Evolutionary conservation across 495 filamentous ascomycete species (phyloP).

Genomic region (Penicillium waksmanii): DNA sequence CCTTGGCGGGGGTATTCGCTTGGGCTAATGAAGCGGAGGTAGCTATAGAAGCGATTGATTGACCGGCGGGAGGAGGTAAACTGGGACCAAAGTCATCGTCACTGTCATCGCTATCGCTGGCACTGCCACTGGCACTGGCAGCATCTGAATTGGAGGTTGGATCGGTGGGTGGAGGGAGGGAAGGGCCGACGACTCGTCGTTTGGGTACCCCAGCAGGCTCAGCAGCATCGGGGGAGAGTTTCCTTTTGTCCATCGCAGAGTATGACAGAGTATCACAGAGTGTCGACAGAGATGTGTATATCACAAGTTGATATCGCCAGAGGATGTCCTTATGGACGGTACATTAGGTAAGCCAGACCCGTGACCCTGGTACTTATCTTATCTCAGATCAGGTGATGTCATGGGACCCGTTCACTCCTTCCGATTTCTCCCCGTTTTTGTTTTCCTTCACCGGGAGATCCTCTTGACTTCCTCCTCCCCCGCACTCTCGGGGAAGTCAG

Average conservation of each 20-base stretch:
- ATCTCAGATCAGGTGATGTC: slow-evolving; percentile 5
- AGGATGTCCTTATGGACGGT: too few species aligned
- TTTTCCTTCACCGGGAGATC: neutral
- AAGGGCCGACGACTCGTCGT: slow-evolving; percentile 40
- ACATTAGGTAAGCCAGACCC: too few species aligned
- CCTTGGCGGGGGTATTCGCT: slow-evolving; percentile 10
- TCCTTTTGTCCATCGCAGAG: slow-evolving; percentile 24
- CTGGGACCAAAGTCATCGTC: slow-evolving; percentile 82
- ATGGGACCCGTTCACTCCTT: too few species aligned
- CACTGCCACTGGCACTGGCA: slow-evolving; percentile 17
- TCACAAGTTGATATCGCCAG: too few species aligned
- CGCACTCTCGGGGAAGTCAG: slow-evolving; percentile 1
- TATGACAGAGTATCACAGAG: too few species aligned
- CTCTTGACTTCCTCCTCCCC: neutral
- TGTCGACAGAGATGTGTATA: too few species aligned
- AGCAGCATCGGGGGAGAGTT: slow-evolving; percentile 9
- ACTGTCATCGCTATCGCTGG: slow-evolving; percentile 27
- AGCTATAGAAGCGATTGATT: slow-evolving; percentile 16
- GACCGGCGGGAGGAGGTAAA: slow-evolving; percentile 60
- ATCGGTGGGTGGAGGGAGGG: slow-evolving; percentile 28
- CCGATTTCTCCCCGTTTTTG: neutral
- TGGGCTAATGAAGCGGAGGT: slow-evolving; percentile 27
- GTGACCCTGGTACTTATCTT: neutral
- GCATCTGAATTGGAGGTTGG: slow-evolving; percentile 14
- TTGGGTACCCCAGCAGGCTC: slow-evolving; percentile 11